phyloP scores from a whole-genome alignment of 352 stramenopile genomes.

The Pythium apleroticum region DNA sequence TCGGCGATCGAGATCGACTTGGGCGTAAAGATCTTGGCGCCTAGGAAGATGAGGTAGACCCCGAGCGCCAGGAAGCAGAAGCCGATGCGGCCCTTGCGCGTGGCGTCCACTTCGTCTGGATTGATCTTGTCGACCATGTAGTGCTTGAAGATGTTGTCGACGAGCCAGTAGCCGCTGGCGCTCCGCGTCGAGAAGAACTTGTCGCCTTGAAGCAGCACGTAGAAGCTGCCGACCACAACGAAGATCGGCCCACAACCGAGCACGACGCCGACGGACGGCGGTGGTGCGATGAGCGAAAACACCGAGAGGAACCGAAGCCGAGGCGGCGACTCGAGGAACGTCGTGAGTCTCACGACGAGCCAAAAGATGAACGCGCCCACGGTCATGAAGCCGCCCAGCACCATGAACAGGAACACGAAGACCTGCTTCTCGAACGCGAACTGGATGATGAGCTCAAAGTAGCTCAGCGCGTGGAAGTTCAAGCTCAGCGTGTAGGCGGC shows the following conservation, averaged over 20 bases:
- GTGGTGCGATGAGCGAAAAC: constrained; percentile 90
- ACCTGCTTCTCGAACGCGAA: constrained; percentile 95
- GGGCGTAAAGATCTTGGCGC: constrained; percentile 91
- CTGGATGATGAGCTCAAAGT: constrained; percentile 95
- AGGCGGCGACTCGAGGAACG: constrained; percentile 89
- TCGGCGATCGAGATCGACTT: constrained; percentile 90
- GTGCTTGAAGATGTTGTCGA: constrained; percentile 80
- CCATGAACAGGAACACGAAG: constrained; percentile 93
- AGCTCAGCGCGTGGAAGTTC: constrained; percentile 93
- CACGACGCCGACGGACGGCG: constrained; percentile 86
- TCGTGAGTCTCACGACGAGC: constrained; percentile 90
- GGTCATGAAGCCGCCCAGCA: constrained; percentile 89
- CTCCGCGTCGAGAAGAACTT: constrained; percentile 32
- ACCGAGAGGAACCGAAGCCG: constrained; percentile 91
- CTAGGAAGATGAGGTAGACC: constrained; percentile 84
- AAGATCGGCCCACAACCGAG: constrained; percentile 88
- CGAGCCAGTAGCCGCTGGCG: constrained; percentile 69
- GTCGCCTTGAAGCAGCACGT: constrained; percentile 66
- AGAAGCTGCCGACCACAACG: constrained; percentile 62
- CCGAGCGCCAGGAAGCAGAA: constrained; percentile 93
- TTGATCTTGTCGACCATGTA: constrained; percentile 89
- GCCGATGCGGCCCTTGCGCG: constrained; percentile 88
- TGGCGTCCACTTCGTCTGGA: constrained; percentile 56
- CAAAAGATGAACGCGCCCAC: constrained; percentile 86
- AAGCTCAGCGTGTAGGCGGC: constrained; percentile 91